Evolutionary conservation across 75 land plant species (phyloP), one percentile per base, ranked within the genome.

Genomic region (Pinus taeda): DNA sequence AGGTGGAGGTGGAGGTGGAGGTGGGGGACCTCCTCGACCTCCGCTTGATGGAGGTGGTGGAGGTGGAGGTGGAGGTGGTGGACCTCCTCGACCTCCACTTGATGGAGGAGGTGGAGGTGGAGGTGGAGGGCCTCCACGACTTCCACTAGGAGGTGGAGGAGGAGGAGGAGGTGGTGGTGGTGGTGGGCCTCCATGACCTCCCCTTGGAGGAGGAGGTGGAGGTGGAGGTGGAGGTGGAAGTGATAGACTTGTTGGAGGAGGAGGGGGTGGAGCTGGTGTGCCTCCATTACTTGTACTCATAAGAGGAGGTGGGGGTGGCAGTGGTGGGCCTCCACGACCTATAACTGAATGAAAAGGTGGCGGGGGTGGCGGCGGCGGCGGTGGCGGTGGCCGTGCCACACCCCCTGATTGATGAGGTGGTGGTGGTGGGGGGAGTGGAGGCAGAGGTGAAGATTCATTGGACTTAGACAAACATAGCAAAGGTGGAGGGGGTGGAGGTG

Each of bases 1-100:
- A 3, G 85, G 85, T 55, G 84, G 91, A 8, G 86, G 89, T 22
- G 86, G 81, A 0, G 87, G 81, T 29, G 88, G 85, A 26, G 85
- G 78, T 26, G 79, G 57, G 22, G 81, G 71, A 71, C 78, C 71
- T 20, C 74, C 53, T 65, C 62, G 39, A 57, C 63, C 55, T 59
- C 56, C 75, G 71, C 26, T 57, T 39, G 65, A 45, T 2, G 83
- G 74, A 37, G 64, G 80, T 39, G 79, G 59, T 30, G 79, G 59
- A 3, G 65, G 75, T 67, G 70, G 74, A 21, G 69, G 65, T 36
- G 60, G 79, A 36, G 82, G 80, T 77, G 84, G 76, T 74, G 88
- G 20, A 74, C 74, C 9, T 76, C 81, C 0, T 74, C 60, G n/a
- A 61, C 70, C 15, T 57, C 74, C 6, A 30, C 1, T 37, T 22